These are phyloP conservation scores for Aureobasidium sp. DNA, from an alignment of 2,329 filamentous ascomycete species.

Conservation along the genomic window DNA sequence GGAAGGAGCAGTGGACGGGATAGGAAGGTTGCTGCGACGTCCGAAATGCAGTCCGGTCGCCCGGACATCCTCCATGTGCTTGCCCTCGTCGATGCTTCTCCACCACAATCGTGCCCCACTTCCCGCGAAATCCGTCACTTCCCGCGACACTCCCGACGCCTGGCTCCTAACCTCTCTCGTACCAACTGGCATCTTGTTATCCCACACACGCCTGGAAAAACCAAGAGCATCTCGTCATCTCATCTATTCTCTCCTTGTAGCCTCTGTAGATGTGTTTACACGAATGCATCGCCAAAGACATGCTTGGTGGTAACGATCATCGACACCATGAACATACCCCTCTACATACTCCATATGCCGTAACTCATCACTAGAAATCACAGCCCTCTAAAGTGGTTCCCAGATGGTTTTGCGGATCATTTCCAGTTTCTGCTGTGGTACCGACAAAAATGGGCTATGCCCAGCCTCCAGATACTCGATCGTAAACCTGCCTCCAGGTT, in stretches of 20 bases:
- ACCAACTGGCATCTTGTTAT: background rate
- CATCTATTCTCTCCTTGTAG: background rate
- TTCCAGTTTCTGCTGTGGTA: conserved; percentile 19
- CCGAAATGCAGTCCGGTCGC: background rate
- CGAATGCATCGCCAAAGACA: background rate
- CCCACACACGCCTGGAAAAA: too few species aligned
- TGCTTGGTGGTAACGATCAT: background rate
- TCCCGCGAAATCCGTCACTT: background rate
- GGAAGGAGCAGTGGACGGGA: background rate
- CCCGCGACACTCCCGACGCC: background rate
- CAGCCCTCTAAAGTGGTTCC: conserved; percentile 3
- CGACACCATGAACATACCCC: background rate
- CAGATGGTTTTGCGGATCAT: conserved; percentile 12
- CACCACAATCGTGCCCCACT: background rate
- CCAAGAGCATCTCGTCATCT: background rate
- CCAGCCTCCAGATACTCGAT: conserved; percentile 20
- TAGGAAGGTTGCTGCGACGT: background rate
- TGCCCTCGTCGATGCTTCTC: background rate
- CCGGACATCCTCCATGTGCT: background rate
- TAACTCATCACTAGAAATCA: background rate
- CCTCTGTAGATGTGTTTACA: background rate
- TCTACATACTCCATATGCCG: background rate
- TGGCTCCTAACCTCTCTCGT: background rate
- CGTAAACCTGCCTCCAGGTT: conserved; percentile 15
- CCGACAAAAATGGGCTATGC: conserved; percentile 22